Conservation (phyloP, 108 stramenopile species). For the Parietichytrium sp. region DNA sequence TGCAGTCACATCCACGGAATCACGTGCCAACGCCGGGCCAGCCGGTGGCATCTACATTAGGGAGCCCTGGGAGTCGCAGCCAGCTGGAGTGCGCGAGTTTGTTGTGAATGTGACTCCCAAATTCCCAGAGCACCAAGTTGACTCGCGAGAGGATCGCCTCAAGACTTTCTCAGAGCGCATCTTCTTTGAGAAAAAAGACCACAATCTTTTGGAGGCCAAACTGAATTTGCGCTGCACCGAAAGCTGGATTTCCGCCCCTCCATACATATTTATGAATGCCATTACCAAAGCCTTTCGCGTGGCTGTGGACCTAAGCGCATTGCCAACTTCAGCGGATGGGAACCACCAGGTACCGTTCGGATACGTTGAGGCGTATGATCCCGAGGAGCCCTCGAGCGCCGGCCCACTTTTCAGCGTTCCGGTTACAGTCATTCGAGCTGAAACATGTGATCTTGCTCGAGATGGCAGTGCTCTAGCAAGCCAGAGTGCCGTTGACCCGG, state of each 20-base stretch:
- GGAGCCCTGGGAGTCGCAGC: slow-evolving; percentile 46
- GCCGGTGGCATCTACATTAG: slow-evolving; percentile 50
- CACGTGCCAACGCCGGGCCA: not conserved
- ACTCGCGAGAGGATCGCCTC: not conserved
- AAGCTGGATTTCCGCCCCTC: not conserved
- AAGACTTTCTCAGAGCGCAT: not conserved
- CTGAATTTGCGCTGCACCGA: slow-evolving; percentile 22
- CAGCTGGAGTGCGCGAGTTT: slow-evolving; percentile 68
- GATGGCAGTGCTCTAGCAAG: not conserved
- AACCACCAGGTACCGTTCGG: slow-evolving; percentile 22
- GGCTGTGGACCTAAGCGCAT: not conserved
- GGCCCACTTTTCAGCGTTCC: not conserved
- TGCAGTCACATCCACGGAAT: not conserved
- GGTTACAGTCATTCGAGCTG: not conserved
- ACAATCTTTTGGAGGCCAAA: not conserved
- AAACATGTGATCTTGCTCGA: not conserved
- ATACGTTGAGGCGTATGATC: slow-evolving; percentile 6
- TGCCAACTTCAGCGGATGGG: slow-evolving; percentile 19
- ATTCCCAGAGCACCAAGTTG: slow-evolving; percentile 10
- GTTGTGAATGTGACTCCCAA: not conserved
- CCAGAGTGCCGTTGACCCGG: not conserved
- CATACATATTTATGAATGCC: not conserved
- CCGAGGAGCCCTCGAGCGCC: not conserved
- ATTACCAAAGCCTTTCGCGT: not conserved
- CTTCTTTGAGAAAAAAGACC: not conserved